Conservation (phyloP, 805 yeast species). For the Candida corydali region DNA sequence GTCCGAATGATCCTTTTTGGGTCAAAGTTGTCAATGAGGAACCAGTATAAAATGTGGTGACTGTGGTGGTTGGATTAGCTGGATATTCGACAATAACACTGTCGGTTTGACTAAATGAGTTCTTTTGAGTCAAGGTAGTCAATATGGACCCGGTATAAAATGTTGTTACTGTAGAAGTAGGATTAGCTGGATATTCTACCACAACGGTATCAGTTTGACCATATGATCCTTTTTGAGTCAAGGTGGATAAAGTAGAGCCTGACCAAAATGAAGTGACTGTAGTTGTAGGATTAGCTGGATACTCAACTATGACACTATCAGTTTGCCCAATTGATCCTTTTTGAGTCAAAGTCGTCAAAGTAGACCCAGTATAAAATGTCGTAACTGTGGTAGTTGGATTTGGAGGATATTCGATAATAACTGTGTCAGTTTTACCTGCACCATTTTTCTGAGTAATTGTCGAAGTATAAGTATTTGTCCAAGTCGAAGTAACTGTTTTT, state of each 20-base stretch:
- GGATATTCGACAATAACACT: background rate
- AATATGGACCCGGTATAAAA: background rate
- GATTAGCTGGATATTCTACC: background rate
- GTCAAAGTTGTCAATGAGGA: background rate
- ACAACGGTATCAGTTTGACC: slow-evolving; percentile 7
- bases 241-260: slow-evolving; percentile 1
- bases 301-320: slow-evolving; percentile 7
- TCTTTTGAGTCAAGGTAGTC: background rate
- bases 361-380: slow-evolving; percentile 1
- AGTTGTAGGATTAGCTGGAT: slow-evolving; percentile 11
- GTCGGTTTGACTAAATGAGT: background rate
- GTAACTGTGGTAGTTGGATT: slow-evolving; percentile 11
- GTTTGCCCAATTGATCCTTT: slow-evolving; percentile 3
- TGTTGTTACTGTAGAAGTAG: background rate
- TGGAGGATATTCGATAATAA: slow-evolving; percentile 10
- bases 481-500: slow-evolving; percentile 9
- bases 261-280: slow-evolving; percentile 11
- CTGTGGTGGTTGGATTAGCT: background rate
- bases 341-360: slow-evolving; percentile 1
- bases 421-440: slow-evolving; percentile 8
- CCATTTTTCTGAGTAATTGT: slow-evolving; percentile 10
- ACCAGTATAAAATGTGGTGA: background rate
- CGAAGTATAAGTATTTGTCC: slow-evolving; percentile 10
- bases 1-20: background rate
- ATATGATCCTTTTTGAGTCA: background rate